Conservation (phyloP, 345 rosid species). For the Moricandia moricandioides region DNA sequence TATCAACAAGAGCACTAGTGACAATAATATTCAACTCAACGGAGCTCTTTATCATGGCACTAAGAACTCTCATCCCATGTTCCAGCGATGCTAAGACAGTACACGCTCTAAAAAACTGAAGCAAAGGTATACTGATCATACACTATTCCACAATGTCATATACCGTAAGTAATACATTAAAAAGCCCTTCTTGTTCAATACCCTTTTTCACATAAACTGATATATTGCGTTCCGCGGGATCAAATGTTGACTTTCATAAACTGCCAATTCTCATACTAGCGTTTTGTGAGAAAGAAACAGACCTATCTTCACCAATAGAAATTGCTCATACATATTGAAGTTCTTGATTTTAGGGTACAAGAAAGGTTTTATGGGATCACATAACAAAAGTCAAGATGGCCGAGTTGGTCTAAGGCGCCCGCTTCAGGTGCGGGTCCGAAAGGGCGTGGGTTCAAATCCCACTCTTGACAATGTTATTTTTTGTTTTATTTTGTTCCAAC, state of each 20-base stretch:
- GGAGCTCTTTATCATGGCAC: conserved; percentile 48
- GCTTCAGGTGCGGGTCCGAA: conserved; percentile 91
- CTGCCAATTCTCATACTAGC: too few species aligned
- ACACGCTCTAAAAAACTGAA: too few species aligned
- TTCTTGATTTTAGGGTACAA: too few species aligned
- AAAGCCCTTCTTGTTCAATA: conserved; percentile 36
- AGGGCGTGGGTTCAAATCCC: conserved; percentile 98
- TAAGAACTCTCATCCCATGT: conserved; percentile 59
- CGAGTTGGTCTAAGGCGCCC: conserved; percentile 98
- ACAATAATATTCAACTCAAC: conserved; percentile 54
- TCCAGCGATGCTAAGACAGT: conserved; percentile 52
- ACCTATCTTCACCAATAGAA: too few species aligned
- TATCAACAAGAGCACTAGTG: conserved; percentile 62
- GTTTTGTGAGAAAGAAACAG: too few species aligned
- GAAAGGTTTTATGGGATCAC: too few species aligned
- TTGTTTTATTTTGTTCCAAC: background rate
- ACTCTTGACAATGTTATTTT: conserved; percentile 60
- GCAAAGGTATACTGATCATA: conserved; percentile 39
- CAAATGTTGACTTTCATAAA: too few species aligned
- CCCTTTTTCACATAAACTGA: too few species aligned
- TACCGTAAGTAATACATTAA: conserved; percentile 22
- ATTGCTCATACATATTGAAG: too few species aligned
- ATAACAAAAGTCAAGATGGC: conserved; percentile 66
- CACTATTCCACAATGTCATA: conserved; percentile 45
- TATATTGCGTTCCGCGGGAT: too few species aligned